Conservation (phyloP, 2,329 filamentous ascomycete genomes). For the Elsinoe fawcettii region DNA sequence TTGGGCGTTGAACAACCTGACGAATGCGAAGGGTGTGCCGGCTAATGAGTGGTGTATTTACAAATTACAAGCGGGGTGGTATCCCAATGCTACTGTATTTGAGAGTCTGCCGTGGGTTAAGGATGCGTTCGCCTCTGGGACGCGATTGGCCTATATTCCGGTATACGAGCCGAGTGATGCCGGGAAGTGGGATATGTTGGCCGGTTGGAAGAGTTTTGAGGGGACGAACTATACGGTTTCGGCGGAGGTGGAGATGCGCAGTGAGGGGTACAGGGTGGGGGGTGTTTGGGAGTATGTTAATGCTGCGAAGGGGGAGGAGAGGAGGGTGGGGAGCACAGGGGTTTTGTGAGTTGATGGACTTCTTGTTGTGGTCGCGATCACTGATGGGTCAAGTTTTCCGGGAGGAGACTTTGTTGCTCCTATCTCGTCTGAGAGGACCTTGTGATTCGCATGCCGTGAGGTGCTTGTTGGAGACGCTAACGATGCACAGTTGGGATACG, state of each 20-base stretch:
- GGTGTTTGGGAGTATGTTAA: slow-evolving; percentile 16
- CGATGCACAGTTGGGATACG: background rate
- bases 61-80: slow-evolving; percentile 19
- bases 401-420: background rate
- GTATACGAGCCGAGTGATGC: slow-evolving; percentile 17
- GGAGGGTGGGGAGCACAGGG: background rate
- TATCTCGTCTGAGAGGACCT: background rate
- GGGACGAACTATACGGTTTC: slow-evolving; percentile 20
- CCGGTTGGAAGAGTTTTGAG: slow-evolving; percentile 15
- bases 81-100: slow-evolving; percentile 18
- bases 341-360: background rate
- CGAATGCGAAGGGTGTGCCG: background rate
- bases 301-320: background rate
- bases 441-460: background rate
- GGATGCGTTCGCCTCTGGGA: slow-evolving; percentile 17
- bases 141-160: slow-evolving; percentile 16
- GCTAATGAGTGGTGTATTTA: slow-evolving; percentile 21
- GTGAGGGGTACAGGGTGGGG: slow-evolving; percentile 14
- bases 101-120: slow-evolving; percentile 20
- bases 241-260: slow-evolving; percentile 16
- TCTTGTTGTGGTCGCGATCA: background rate
- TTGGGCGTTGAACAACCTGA: slow-evolving; percentile 19
- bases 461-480: background rate
- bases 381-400: background rate
- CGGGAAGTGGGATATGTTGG: slow-evolving; percentile 17